These are phyloP conservation scores for Malus orientalis DNA, from an alignment of 306 rosid genomes.

Conservation along the genomic window DNA sequence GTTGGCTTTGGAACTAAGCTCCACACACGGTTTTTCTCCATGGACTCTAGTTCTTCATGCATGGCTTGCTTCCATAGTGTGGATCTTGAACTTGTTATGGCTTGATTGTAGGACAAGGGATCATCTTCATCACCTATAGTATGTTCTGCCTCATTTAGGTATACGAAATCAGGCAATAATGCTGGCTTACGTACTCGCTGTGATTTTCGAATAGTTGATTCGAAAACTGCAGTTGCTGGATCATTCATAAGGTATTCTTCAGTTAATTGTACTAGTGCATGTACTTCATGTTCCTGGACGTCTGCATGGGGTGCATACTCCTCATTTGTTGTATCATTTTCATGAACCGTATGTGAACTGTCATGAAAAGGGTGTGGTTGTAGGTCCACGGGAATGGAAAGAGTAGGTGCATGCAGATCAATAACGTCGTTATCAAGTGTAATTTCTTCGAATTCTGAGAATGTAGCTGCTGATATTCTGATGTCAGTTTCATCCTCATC, in stretches of 20 bases:
- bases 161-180: accelerated
- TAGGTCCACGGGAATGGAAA: too few species aligned
- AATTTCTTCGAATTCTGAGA: too few species aligned
- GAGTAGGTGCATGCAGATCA: accelerated
- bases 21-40: accelerated
- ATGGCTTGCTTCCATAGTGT: background rate
- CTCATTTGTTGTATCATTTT: accelerated
- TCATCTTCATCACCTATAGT: background rate
- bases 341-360: accelerated
- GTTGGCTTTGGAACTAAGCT: accelerated
- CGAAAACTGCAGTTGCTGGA: accelerated
- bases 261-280: accelerated
- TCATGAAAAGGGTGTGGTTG: accelerated
- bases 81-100: background rate
- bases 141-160: too few species aligned
- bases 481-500: background rate
- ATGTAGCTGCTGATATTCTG: accelerated
- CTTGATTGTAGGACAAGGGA: background rate
- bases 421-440: accelerated
- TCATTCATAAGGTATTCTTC: too few species aligned
- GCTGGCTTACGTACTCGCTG: accelerated
- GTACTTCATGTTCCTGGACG: accelerated
- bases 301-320: accelerated
- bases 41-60: background rate
- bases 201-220: accelerated